phyloP scores from a whole-genome alignment of 169 alveolate genomes.

The Plasmodium coatneyi region DNA sequence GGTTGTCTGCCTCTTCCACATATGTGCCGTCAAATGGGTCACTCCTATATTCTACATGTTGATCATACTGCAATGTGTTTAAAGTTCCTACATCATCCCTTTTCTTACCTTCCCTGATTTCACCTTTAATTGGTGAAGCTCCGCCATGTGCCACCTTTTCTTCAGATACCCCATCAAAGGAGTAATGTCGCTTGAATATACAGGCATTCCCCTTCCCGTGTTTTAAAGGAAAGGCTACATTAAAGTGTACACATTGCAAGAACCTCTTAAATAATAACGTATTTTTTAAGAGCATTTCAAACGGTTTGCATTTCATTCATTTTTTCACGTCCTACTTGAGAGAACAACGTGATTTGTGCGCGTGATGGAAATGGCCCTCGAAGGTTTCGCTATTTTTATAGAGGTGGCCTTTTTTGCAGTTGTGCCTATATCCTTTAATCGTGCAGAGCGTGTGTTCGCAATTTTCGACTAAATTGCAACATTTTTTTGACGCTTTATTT shows the following conservation, averaged over 20 bases:
- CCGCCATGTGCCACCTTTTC: background rate
- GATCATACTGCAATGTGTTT: background rate
- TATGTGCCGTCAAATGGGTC: background rate
- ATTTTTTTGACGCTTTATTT: background rate
- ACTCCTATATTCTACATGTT: slow-evolving; percentile 6
- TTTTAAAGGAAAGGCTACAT: slow-evolving; percentile 14
- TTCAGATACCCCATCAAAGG: slow-evolving; percentile 7
- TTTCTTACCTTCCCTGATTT: background rate
- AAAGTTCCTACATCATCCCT: background rate
- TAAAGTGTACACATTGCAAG: slow-evolving; percentile 53
- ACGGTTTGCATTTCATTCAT: slow-evolving; percentile 11
- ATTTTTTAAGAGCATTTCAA: slow-evolving; percentile 68
- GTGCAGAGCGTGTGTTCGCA: background rate
- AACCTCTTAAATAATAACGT: slow-evolving; percentile 1
- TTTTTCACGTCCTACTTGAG: slow-evolving; percentile 1
- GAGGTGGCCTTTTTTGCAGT: background rate
- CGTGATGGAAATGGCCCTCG: background rate
- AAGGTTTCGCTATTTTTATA: background rate
- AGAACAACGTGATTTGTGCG: slow-evolving; percentile 5
- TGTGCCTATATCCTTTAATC: background rate
- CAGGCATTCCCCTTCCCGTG: slow-evolving; percentile 3
- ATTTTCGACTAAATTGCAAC: background rate
- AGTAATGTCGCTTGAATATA: slow-evolving; percentile 12
- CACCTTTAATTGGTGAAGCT: background rate
- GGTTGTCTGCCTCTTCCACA: background rate